phyloP scores from a whole-genome alignment of 768 basidiomycete species.

The Termitomyces eurrhizus region DNA sequence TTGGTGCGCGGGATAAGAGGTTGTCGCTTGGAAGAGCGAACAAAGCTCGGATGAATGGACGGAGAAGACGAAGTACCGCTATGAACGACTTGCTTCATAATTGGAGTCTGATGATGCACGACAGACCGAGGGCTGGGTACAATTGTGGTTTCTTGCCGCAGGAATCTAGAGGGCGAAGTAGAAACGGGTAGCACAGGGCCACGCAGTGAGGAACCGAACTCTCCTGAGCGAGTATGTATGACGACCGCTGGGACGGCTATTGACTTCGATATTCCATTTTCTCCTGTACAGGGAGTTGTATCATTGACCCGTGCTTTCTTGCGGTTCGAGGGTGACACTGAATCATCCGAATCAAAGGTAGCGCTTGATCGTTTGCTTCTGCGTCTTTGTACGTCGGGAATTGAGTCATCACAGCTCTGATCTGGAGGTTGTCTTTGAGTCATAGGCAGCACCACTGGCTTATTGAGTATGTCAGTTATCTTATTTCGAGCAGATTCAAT shows the following conservation, averaged over 20 bases:
- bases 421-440: conserved; percentile 4
- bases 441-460: conserved; percentile 9
- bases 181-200: background rate
- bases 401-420: conserved; percentile 4
- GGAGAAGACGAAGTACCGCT: background rate
- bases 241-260: background rate
- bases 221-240: background rate
- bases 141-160: background rate
- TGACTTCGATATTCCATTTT: background rate
- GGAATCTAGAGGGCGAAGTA: conserved; percentile 3
- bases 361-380: conserved; percentile 19
- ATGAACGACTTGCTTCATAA: background rate
- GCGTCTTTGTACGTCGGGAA: conserved; percentile 1
- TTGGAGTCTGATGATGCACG: background rate
- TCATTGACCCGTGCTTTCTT: conserved; percentile 12
- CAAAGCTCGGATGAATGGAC: background rate
- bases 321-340: conserved; percentile 4
- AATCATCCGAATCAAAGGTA: conserved; percentile 10
- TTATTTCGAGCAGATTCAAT: conserved; percentile 39
- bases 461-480: conserved; percentile 28
- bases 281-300: background rate
- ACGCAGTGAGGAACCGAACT: background rate
- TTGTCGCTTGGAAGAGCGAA: background rate
- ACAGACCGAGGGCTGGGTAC: conserved; percentile 4
- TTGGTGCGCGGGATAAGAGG: background rate